Conservation (phyloP, 352 stramenopile genomes). For the Elongisporangium anandrum region DNA sequence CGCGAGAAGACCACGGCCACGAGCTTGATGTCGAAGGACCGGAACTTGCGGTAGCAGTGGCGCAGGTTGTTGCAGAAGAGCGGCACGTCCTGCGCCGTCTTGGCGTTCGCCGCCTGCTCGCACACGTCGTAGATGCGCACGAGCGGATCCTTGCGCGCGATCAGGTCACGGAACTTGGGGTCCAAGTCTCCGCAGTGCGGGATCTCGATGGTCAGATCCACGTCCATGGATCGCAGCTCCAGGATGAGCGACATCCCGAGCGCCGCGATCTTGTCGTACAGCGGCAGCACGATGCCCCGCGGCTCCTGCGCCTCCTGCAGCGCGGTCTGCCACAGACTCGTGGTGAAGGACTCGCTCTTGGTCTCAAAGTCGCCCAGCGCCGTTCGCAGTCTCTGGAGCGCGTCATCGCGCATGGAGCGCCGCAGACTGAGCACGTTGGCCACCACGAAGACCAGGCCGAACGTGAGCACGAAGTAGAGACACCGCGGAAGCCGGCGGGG, state of each 20-base stretch:
- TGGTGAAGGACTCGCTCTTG: neutral
- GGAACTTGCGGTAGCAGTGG: constrained; percentile 37
- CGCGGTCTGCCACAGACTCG: neutral
- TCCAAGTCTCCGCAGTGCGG: constrained; percentile 59
- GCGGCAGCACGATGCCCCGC: constrained; percentile 54
- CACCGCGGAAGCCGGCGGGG: neutral
- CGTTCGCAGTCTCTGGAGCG: neutral
- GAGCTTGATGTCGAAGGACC: constrained; percentile 55
- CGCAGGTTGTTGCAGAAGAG: constrained; percentile 48
- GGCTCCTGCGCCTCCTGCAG: constrained; percentile 2
- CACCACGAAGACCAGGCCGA: neutral
- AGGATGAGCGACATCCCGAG: constrained; percentile 55
- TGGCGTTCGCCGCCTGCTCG: constrained; percentile 24
- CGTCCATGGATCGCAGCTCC: constrained; percentile 39
- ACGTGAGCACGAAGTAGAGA: neutral
- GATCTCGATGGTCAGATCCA: constrained; percentile 51
- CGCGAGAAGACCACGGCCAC: constrained; percentile 57
- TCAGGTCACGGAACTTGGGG: constrained; percentile 18
- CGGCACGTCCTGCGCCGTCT: constrained; percentile 14
- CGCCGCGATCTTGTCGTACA: constrained; percentile 45
- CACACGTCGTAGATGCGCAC: constrained; percentile 64
- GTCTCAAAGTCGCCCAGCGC: neutral
- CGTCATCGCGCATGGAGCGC: neutral
- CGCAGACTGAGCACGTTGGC: constrained; percentile 1
- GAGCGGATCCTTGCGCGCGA: constrained; percentile 25